phyloP scores from a whole-genome alignment of 129 eudicot genomes.

The Pulicaria dysenterica region DNA sequence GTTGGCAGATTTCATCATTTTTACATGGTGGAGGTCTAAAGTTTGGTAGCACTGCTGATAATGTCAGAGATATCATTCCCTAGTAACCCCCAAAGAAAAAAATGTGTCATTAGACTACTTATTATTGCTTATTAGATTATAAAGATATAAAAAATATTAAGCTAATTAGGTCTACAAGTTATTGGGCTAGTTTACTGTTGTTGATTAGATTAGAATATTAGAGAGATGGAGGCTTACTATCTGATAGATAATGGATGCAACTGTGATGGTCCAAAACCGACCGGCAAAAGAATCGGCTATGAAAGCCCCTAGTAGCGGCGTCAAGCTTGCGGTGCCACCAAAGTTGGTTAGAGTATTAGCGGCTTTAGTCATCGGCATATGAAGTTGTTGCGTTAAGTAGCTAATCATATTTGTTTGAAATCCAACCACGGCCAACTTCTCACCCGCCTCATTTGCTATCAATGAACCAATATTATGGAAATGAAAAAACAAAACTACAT shows the following conservation, averaged over 20 bases:
- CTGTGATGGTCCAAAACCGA: constrained; percentile 89
- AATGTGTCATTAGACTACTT: no score
- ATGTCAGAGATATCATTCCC: constrained; percentile 76
- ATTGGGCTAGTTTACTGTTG: background rate
- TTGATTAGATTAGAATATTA: background rate
- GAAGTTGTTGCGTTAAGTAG: constrained; percentile 75
- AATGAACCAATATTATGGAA: background rate
- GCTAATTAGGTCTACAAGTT: no score
- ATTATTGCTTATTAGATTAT: no score
- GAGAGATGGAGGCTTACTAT: constrained; percentile 34
- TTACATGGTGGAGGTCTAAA: constrained; percentile 65
- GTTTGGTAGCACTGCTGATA: constrained; percentile 70
- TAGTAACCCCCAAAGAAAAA: background rate
- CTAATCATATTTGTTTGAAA: constrained; percentile 82
- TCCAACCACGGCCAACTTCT: constrained; percentile 93
- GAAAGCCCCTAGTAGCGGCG: constrained; percentile 88
- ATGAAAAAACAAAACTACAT: background rate
- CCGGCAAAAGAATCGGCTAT: constrained; percentile 80
- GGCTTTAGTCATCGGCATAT: constrained; percentile 82
- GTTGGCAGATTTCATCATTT: constrained; percentile 47
- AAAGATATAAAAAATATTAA: no score
- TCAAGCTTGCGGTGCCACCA: constrained; percentile 79
- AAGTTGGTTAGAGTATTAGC: constrained; percentile 91
- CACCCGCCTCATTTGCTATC: constrained; percentile 80
- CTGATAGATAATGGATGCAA: constrained; percentile 76